Evolutionary conservation across 139 green algal genomes (phyloP).

Genomic region (Edaphochlamys debaryana): DNA sequence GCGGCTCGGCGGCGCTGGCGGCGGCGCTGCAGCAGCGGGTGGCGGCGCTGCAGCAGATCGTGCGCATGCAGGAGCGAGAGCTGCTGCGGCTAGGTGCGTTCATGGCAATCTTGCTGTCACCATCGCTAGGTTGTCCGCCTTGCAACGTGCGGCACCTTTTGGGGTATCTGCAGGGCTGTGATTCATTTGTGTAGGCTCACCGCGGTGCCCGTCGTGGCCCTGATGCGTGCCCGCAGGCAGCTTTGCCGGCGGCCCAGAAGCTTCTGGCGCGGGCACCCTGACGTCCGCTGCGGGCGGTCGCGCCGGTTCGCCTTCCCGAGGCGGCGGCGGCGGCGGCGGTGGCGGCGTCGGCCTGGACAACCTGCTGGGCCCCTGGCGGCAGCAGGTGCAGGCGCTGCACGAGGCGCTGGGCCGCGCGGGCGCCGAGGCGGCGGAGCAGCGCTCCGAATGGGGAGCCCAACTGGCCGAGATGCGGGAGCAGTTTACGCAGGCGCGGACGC

Average conservation of each 20-base stretch:
- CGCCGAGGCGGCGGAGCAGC: conserved; percentile 23
- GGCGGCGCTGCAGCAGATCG: conserved; percentile 18
- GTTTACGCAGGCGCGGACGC: conserved; percentile 14
- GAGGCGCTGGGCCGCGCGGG: conserved; percentile 5
- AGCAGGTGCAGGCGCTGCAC: conserved; percentile 14
- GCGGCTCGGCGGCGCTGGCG: neutral
- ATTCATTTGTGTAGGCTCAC: too few species aligned
- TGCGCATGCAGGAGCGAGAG: conserved; percentile 34
- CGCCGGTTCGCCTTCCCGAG: too few species aligned
- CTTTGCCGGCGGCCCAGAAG: too few species aligned
- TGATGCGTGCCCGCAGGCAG: too few species aligned
- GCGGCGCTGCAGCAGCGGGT: conserved; percentile 22
- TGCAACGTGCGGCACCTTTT: too few species aligned
- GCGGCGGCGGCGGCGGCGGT: too few species aligned
- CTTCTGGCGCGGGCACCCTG: too few species aligned
- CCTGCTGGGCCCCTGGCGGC: conserved; percentile 20
- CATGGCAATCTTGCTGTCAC: too few species aligned
- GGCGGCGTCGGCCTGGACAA: neutral
- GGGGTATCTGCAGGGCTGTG: too few species aligned
- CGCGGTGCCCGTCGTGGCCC: too few species aligned
- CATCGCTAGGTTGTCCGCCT: too few species aligned
- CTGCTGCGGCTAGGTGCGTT: conserved; percentile 23
- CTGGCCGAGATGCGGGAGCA: conserved; percentile 21
- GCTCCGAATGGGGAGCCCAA: conserved; percentile 1
- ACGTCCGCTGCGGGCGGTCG: too few species aligned